A percentile compares a stretch with the other conserved stretches of the same genome.
phyloP scores from a whole-genome alignment of 768 basidiomycete species.

The Kwoniella europaea region DNA sequence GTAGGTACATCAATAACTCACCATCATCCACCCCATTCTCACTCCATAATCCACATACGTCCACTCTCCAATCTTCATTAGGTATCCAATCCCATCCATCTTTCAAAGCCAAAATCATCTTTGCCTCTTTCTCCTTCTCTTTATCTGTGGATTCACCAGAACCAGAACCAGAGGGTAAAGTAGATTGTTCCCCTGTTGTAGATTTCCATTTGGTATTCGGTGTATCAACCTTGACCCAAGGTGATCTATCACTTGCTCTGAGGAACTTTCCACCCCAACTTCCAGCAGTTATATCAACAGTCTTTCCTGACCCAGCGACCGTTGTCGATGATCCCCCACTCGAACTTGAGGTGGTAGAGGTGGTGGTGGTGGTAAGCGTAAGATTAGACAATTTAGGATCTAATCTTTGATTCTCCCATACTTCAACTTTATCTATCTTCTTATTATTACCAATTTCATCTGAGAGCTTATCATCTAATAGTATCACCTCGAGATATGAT shows the following conservation, averaged over 20 bases:
- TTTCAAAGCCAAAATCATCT: constrained; percentile 40
- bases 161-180: constrained; percentile 6
- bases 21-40: constrained; percentile 45
- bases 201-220: constrained; percentile 15
- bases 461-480: constrained; percentile 47
- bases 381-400: constrained; percentile 39
- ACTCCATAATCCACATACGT: constrained; percentile 50
- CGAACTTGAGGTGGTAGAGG: constrained; percentile 1
- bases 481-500: constrained; percentile 31
- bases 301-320: neutral
- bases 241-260: constrained; percentile 44
- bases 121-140: constrained; percentile 24
- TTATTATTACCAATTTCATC: constrained; percentile 43
- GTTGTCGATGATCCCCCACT: neutral
- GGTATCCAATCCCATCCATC: constrained; percentile 53
- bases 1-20: constrained; percentile 16
- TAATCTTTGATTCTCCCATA: constrained; percentile 57
- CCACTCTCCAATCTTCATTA: constrained; percentile 55
- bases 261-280: constrained; percentile 32
- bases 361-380: neutral
- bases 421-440: constrained; percentile 46
- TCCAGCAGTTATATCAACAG: constrained; percentile 9
- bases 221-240: constrained; percentile 45
- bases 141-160: neutral
- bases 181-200: constrained; percentile 1